Conservation (phyloP, 805 yeast species). For the Lachancea meyersii region DNA sequence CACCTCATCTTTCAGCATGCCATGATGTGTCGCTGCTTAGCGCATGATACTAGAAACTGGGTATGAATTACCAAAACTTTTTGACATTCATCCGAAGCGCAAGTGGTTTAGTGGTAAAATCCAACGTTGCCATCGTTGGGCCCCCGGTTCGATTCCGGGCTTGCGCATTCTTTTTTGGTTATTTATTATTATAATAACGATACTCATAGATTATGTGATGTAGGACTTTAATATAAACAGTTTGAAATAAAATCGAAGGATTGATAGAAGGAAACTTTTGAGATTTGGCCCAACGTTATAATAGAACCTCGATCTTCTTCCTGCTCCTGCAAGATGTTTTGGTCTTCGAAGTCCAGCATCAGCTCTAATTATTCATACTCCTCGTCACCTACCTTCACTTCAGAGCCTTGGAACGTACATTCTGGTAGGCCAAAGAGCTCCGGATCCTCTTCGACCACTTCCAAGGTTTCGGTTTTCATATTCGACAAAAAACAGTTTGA, state of each 20-base stretch:
- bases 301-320: neutral
- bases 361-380: slow-evolving; percentile 63
- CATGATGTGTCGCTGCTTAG: too few relatives aligned
- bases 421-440: slow-evolving; percentile 71
- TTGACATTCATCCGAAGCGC: slow-evolving; percentile 4
- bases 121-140: slow-evolving; percentile 11
- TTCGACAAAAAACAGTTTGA: slow-evolving; percentile 78
- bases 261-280: neutral
- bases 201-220: too few relatives aligned
- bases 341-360: slow-evolving; percentile 46
- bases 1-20: too few relatives aligned
- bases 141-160: slow-evolving; percentile 12
- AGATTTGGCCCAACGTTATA: neutral
- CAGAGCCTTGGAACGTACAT: slow-evolving; percentile 79
- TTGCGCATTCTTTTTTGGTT: slow-evolving; percentile 6
- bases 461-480: slow-evolving; percentile 73
- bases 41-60: too few relatives aligned
- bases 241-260: neutral
- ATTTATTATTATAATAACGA: too few relatives aligned
- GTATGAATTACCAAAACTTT: too few relatives aligned
- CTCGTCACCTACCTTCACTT: slow-evolving; percentile 59
- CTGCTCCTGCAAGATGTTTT: slow-evolving; percentile 20
- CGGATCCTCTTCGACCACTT: slow-evolving; percentile 39
- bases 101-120: slow-evolving; percentile 10
- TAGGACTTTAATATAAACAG: too few relatives aligned